Conservation (phyloP, 2,329 filamentous ascomycete genomes). For the Fusarium haematococcum region DNA sequence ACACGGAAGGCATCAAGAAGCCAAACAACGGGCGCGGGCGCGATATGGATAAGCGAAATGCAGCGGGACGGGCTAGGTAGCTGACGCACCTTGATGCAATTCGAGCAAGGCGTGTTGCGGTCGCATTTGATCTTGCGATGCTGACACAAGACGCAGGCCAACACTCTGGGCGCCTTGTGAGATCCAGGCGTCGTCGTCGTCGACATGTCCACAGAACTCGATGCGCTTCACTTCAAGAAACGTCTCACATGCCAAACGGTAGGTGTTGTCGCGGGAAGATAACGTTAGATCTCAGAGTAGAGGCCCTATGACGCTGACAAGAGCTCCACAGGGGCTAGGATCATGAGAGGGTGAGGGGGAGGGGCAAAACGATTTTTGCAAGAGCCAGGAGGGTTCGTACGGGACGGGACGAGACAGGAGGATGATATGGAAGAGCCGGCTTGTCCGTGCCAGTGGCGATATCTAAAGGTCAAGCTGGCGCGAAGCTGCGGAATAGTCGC, state of each 20-base stretch:
- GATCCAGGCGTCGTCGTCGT: conserved; percentile 43
- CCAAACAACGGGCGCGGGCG: not conserved
- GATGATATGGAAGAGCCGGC: not conserved
- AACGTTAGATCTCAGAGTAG: conserved; percentile 2
- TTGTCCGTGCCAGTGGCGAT: conserved; percentile 7
- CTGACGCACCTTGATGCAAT: conserved; percentile 67
- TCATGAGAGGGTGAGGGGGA: conserved; percentile 30
- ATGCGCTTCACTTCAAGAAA: conserved; percentile 5
- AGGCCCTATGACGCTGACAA: conserved; percentile 35
- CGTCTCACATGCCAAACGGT: conserved; percentile 47
- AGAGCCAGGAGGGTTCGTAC: not conserved
- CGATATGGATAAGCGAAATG: not conserved
- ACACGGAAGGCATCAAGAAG: not conserved
- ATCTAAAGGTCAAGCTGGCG: conserved; percentile 10
- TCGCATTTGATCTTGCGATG: conserved; percentile 74
- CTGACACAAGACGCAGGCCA: conserved; percentile 69
- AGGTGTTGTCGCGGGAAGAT: not conserved
- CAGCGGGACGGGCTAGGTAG: conserved; percentile 16
- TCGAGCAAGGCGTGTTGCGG: conserved; percentile 68
- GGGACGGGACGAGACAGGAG: not conserved
- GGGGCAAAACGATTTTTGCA: conserved; percentile 21
- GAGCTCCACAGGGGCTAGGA: conserved; percentile 30
- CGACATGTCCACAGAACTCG: conserved; percentile 48
- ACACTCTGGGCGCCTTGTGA: conserved; percentile 58
- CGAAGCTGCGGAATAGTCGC: conserved; percentile 3